Percentiles rank a stretch among this genome's conserved stretches.
phyloP scores from a whole-genome alignment of 73 alveolate species.

The Paraurostyla sp. region DNA sequence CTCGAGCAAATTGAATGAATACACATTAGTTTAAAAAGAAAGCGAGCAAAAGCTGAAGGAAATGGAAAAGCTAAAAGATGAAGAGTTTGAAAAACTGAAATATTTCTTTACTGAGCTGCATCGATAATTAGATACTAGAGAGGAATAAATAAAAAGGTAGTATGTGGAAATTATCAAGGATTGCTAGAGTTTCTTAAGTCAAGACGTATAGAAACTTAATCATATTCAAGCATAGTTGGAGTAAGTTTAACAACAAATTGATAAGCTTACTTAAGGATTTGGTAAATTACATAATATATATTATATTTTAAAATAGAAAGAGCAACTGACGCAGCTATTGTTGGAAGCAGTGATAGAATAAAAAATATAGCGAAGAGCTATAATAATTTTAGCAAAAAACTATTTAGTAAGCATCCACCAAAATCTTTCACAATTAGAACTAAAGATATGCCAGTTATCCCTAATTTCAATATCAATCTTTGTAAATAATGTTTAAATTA shows the following conservation, averaged over 20 bases:
- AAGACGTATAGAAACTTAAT: constrained; percentile 1
- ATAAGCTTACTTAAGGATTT: background rate
- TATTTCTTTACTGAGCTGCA: constrained; percentile 45
- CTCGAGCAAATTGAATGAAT: background rate
- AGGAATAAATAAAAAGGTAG: constrained; percentile 3
- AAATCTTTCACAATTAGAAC: constrained; percentile 53
- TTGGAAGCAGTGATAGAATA: constrained; percentile 44
- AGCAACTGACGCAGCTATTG: constrained; percentile 55
- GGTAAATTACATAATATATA: background rate
- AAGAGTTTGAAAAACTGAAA: constrained; percentile 25
- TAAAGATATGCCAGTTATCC: constrained; percentile 46
- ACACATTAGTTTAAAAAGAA: background rate
- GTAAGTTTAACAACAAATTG: background rate
- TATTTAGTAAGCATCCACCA: constrained; percentile 40
- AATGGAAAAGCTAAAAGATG: constrained; percentile 28
- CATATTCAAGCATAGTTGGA: constrained; percentile 28
- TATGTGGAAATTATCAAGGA: constrained; percentile 34
- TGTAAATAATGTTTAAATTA: background rate
- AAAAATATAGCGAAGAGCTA: constrained; percentile 42
- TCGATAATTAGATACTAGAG: constrained; percentile 39
- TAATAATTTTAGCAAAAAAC: background rate
- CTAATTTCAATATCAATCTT: constrained; percentile 36
- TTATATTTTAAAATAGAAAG: constrained; percentile 1
- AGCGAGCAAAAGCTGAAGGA: constrained; percentile 15
- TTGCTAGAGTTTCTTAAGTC: background rate